These are phyloP conservation scores for Penicillium paneum DNA, from an alignment of 2,329 filamentous ascomycete genomes.

Conservation along the genomic window DNA sequence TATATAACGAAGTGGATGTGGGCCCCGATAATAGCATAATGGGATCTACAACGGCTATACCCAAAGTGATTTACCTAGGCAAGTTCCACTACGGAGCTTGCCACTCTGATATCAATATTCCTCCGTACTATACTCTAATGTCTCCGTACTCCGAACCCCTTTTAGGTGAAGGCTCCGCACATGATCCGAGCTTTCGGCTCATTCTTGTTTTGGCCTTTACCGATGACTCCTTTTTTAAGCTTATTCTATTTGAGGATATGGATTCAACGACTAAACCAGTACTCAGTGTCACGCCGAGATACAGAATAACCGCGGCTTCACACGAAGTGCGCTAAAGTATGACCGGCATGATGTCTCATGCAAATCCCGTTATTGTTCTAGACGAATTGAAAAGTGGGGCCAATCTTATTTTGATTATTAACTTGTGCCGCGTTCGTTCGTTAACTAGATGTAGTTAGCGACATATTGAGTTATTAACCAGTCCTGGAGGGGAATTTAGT, in stretches of 20 bases:
- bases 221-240: not conserved
- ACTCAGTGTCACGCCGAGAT: too few relatives aligned
- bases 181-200: conserved; percentile 6
- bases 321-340: not conserved
- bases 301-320: conserved; percentile 6
- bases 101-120: not conserved
- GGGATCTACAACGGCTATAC: not conserved
- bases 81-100: not conserved
- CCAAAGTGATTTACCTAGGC: not conserved
- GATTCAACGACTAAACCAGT: not conserved
- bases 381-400: not conserved
- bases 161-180: not conserved
- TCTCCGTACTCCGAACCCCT: not conserved
- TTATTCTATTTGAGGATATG: not conserved
- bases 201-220: not conserved
- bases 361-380: not conserved
- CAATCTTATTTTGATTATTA: not conserved
- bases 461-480: too few relatives aligned
- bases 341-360: not conserved
- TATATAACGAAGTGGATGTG: not conserved
- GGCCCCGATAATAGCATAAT: not conserved
- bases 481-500: too few relatives aligned
- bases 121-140: too few relatives aligned
- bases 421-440: too few relatives aligned
- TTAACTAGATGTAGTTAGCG: too few relatives aligned